phyloP scores from a whole-genome alignment of 169 alveolate genomes.

The Neospora caninum region DNA sequence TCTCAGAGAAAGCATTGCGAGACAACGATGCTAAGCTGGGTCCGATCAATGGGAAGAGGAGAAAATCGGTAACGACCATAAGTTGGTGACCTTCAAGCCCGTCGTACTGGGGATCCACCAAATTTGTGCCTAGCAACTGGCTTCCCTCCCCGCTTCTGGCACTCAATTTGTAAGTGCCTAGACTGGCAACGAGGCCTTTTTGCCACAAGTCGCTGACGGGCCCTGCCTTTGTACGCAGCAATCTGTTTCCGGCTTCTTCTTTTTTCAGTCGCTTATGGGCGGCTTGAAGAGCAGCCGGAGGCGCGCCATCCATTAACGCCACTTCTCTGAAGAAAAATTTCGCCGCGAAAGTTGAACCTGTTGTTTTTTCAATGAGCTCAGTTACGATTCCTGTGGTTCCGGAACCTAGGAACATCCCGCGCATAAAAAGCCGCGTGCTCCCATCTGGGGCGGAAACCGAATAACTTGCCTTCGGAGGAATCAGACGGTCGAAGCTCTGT shows the following conservation, averaged over 20 bases:
- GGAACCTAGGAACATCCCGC: not conserved
- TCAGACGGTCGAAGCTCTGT: not conserved
- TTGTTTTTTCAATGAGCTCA: not conserved
- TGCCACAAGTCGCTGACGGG: not conserved
- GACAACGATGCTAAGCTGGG: not conserved
- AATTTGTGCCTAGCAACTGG: not conserved
- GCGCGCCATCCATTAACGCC: not conserved
- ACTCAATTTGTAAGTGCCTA: not conserved
- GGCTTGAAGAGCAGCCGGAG: not conserved
- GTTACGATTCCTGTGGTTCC: not conserved
- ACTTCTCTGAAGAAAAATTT: not conserved
- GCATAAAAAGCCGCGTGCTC: not conserved
- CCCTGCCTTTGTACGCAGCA: not conserved
- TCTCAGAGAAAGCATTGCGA: not conserved
- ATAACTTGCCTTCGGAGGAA: not conserved
- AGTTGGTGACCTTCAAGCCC: not conserved
- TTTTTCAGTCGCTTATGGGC: not conserved
- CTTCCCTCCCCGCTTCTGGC: not conserved
- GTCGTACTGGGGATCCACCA: not conserved
- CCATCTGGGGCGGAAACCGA: not conserved
- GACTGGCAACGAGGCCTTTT: not conserved
- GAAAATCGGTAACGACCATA: not conserved
- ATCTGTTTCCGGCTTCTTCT: not conserved
- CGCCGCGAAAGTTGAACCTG: not conserved
- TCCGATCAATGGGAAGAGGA: not conserved